Conservation (phyloP, 495 filamentous ascomycete species). For the Talaromyces proteolyticus region DNA sequence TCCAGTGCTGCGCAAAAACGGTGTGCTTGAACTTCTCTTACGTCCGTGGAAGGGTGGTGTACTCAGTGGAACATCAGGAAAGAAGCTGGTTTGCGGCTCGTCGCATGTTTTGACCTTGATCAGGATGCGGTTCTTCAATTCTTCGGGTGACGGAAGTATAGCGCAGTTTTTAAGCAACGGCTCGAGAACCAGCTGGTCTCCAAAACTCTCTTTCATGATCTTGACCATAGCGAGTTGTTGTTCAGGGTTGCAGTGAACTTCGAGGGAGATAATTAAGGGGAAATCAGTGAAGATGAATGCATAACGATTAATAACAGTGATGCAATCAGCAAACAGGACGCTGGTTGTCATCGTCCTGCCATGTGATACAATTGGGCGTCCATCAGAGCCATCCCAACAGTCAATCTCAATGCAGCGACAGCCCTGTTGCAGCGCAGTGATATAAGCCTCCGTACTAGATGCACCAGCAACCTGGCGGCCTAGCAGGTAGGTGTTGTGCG, state of each 20-base stretch:
- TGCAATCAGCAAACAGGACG: conserved; percentile 82
- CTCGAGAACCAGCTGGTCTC: conserved; percentile 67
- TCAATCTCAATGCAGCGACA: conserved; percentile 97
- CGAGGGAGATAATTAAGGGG: conserved; percentile 88
- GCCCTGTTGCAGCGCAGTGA: conserved; percentile 77
- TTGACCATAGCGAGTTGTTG: conserved; percentile 88
- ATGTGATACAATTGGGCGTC: conserved; percentile 81
- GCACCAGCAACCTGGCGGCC: conserved; percentile 84
- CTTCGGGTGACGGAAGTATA: conserved; percentile 75
- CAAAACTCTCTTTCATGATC: conserved; percentile 80
- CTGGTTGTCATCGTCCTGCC: conserved; percentile 83
- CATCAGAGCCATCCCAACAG: conserved; percentile 91
- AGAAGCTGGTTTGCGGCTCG: conserved; percentile 19
- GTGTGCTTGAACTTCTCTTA: conserved; percentile 75
- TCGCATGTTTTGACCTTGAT: conserved; percentile 84
- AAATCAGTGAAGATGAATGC: conserved; percentile 78
- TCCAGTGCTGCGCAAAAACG: conserved; percentile 53
- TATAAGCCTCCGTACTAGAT: conserved; percentile 92
- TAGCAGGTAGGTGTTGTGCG: conserved; percentile 94
- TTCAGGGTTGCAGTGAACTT: conserved; percentile 81
- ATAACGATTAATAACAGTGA: conserved; percentile 88
- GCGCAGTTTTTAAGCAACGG: conserved; percentile 60
- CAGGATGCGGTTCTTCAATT: conserved; percentile 74
- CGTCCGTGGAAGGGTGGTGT: conserved; percentile 49
- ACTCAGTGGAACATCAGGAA: conserved; percentile 35